Percentiles rank a stretch among this genome's conserved stretches.
phyloP scores from a whole-genome alignment of 2,329 filamentous ascomycete species.

The Aspergillus intermedius region DNA sequence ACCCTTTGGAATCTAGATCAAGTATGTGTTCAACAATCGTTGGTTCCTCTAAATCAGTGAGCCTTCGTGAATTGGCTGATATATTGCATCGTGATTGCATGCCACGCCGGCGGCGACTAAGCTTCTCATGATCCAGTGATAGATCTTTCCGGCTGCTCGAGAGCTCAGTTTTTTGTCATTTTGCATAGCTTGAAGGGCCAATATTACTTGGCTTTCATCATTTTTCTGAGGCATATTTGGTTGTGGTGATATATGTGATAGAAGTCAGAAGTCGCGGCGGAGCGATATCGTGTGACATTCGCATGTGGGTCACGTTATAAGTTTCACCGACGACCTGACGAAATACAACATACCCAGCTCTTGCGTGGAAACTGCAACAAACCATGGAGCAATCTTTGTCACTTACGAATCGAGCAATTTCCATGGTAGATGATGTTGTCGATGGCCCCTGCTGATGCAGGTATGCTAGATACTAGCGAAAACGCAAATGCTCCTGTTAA shows the following conservation, averaged over 20 bases:
- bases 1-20: background rate
- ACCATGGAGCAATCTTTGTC: too few relatives aligned
- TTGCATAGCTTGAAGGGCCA: background rate
- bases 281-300: background rate
- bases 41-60: background rate
- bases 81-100: background rate
- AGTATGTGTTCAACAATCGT: background rate
- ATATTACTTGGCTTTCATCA: background rate
- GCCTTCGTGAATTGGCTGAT: background rate
- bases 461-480: too few relatives aligned
- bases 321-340: too few relatives aligned
- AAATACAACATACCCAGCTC: too few relatives aligned
- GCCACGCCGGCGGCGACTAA: background rate
- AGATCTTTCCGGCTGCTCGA: background rate
- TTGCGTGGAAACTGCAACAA: too few relatives aligned
- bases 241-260: background rate
- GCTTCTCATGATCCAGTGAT: background rate
- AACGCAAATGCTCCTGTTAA: too few relatives aligned
- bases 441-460: too few relatives aligned
- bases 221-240: background rate
- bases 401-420: too few relatives aligned
- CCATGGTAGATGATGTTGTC: too few relatives aligned
- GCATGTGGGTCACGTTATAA: too few relatives aligned
- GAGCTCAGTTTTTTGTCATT: background rate
- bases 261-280: background rate